Evolutionary conservation across 2,329 filamentous ascomycete genomes (phyloP), one percentile per base, ranked within the genome.

Genomic region (Escovopsis sp.): DNA sequence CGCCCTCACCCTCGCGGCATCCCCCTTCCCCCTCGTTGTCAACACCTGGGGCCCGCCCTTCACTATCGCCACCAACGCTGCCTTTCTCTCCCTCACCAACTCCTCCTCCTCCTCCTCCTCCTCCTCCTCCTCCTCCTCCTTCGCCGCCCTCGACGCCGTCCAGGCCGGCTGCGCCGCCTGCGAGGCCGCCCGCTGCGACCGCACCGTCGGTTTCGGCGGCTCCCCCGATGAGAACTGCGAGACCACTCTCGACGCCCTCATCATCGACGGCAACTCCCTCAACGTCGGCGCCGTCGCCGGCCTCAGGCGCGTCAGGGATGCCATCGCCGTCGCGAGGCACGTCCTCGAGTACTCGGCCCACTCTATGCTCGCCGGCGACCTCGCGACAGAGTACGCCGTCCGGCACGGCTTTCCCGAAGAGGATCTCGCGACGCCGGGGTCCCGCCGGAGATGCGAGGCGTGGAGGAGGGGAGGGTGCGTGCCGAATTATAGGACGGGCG

Each of bases 211-310:
- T 35, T 70, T 55, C 43, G 68, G 68, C 36, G 68, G 68, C 7
- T 70, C 66, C 3, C 66, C 68, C 0, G 67, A 70, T 41, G 68
- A 72, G 47, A 48, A 52, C 23, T 72, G 68, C 52, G 68, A 72
- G 53, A 72, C 68, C 3, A 71, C 68, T 1, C 64, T 72, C 12
- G 68, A 72, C 49, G 68, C 68, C n/a, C 59, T 72, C 56, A 61
- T 72, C 48, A 71, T 72, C 61, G 68, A 72, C 46, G 68, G 68
- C 19, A 51, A 49, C 0, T 65, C 57, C n/a, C 58, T 72, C 53
- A 67, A 69, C 13, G 57, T 61, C 1, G 68, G 68, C 29, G 66
- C 67, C 5, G 68, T 72, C 5, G 68, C 66, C 0, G 63, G 56
- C 0, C 51, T 72, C 15, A 60, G 67, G 5, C 58, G 67, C 27